phyloP scores from a whole-genome alignment of 768 basidiomycete species.

The Podaxis sp. region DNA sequence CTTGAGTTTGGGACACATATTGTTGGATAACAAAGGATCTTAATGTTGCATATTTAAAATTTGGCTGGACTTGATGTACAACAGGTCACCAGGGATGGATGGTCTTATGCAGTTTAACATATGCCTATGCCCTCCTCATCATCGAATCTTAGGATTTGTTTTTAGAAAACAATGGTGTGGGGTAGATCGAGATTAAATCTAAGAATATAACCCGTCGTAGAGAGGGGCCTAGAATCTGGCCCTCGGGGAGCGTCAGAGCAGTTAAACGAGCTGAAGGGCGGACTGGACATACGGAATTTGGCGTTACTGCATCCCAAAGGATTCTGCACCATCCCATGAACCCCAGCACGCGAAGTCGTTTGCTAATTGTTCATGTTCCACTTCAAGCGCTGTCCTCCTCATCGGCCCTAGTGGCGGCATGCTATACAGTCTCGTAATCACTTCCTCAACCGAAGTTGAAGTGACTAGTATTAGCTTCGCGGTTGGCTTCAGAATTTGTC shows the following conservation, averaged over 20 bases:
- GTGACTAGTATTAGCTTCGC: slow-evolving; percentile 40
- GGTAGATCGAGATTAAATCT: too few species aligned
- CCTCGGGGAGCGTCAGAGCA: not conserved
- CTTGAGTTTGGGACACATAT: slow-evolving; percentile 57
- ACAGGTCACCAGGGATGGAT: not conserved
- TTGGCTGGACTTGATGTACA: slow-evolving; percentile 4
- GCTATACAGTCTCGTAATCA: slow-evolving; percentile 33
- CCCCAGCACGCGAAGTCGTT: slow-evolving; percentile 47
- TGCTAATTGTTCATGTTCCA: slow-evolving; percentile 35
- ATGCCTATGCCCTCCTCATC: too few species aligned
- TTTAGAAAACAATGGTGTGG: too few species aligned
- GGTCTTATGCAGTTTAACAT: too few species aligned
- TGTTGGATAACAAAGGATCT: slow-evolving; percentile 31
- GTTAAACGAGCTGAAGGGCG: too few species aligned
- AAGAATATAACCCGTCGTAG: not conserved
- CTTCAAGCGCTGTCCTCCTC: slow-evolving; percentile 29
- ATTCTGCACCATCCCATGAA: slow-evolving; percentile 38
- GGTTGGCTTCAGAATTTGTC: slow-evolving; percentile 37
- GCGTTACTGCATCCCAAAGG: slow-evolving; percentile 22
- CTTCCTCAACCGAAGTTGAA: slow-evolving; percentile 35
- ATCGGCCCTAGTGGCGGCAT: slow-evolving; percentile 38
- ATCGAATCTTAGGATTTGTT: too few species aligned
- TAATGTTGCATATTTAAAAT: not conserved
- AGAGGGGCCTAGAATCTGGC: not conserved
- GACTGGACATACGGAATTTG: not conserved